Evolutionary conservation across 1,284 basidiomycete species (phyloP), one percentile per base, ranked within the genome.

Genomic region (Naganishia albida): DNA sequence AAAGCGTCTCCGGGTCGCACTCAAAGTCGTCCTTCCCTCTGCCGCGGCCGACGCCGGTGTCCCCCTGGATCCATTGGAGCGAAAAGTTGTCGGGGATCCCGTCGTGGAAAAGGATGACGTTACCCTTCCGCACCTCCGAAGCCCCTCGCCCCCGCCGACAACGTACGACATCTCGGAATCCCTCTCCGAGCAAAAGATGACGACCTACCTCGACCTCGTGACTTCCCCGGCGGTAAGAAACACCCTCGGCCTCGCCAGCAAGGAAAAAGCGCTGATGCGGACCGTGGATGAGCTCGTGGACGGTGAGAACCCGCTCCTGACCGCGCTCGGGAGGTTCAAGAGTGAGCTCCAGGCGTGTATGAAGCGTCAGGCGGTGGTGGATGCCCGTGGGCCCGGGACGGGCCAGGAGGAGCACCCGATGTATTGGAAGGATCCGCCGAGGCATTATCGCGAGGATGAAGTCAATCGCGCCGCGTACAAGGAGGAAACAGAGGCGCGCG

Each of bases 211-310:
- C 62, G 78, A 80, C 56, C 73, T 80, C 49, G 73, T 78, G 40
- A 70, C 71, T 15, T 77, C 72, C 28, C 75, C 77, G 0, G 74
- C 78, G 2, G 75, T 79, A 70, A 65, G 75, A 26, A 74, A 80
- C 65, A 76, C 79, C 0, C 70, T 80, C 20, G 78, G 76, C 7
- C 72, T 76, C 46, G 78, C 77, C 51, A 72, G 71, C 57, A 74
- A 78, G 69, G 79, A 80, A 68, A 72, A 70, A 23, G 78, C 77
- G 0, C 56, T 80, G 42, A 75, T 77, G 65, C 64, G 75, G 26
- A 80, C 79, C 7, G 76, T 78, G 0, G 74, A 74, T 38, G 78
- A 80, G 56, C 65, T 80, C 28, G 67, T 80, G 30, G 78, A 80
- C 46, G 76, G 77, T 34, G 79, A 80, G 67, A 78, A 74, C 60